Conservation (phyloP, 345 rosid species). For the Turnera subulata region DNA sequence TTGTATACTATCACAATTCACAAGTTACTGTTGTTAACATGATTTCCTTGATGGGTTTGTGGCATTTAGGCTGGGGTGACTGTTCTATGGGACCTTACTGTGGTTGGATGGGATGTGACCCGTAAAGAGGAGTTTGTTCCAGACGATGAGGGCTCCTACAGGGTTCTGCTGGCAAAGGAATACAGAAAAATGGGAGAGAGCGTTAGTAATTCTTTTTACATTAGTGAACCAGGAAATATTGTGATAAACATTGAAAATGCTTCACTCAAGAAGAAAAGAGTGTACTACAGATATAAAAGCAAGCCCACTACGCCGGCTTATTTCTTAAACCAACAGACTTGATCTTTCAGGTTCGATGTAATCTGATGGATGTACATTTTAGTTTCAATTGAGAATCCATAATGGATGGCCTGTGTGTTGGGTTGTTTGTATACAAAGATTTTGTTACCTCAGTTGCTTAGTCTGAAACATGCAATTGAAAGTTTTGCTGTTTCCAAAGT, state of each 20-base stretch:
- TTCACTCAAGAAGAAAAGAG: constrained; percentile 38
- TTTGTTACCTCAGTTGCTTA: too few species aligned
- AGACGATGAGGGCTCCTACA: constrained; percentile 59
- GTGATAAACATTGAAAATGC: constrained; percentile 40
- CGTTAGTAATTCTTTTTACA: constrained; percentile 45
- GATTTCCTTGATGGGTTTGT: background rate
- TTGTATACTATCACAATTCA: too few species aligned
- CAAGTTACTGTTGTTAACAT: background rate
- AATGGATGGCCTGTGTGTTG: too few species aligned
- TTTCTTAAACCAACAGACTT: constrained; percentile 7
- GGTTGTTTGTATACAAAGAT: too few species aligned
- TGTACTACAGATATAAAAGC: constrained; percentile 42
- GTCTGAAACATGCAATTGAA: too few species aligned
- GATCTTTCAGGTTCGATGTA: background rate
- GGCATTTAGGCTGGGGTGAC: constrained; percentile 43
- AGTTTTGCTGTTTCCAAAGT: too few species aligned
- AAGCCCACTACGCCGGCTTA: constrained; percentile 40
- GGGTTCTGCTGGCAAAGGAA: constrained; percentile 23
- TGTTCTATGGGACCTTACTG: constrained; percentile 44
- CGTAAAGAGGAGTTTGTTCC: constrained; percentile 62
- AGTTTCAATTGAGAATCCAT: too few species aligned
- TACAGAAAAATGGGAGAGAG: constrained; percentile 24
- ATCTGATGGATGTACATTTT: background rate
- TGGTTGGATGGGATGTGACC: constrained; percentile 48
- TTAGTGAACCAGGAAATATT: constrained; percentile 53